Percentiles rank a stretch among this genome's conserved stretches.
Evolutionary conservation across 225 moss, liverwort and hornwort species (phyloP).

Genomic region (Takakia lepidozioides): DNA sequence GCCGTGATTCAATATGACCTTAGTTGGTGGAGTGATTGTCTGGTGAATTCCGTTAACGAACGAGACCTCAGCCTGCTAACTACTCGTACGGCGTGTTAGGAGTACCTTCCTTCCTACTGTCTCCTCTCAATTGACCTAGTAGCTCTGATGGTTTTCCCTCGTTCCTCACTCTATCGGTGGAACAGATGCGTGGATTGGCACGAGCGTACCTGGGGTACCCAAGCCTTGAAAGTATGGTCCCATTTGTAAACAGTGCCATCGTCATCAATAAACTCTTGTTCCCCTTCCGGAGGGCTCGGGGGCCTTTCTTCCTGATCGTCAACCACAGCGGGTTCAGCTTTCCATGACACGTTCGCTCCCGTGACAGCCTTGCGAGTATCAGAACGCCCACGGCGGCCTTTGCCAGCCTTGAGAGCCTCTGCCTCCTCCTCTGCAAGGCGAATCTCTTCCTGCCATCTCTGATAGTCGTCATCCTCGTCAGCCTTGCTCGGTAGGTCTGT

Average conservation of each 20-base stretch:
- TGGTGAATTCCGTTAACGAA: no score
- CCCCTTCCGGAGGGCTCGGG: conserved; percentile 54
- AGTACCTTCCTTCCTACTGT: no score
- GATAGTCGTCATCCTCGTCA: conserved; percentile 84
- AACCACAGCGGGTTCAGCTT: conserved; percentile 15
- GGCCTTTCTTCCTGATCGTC: conserved; percentile 45
- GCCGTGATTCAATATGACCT: no score
- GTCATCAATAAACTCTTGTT: conserved; percentile 84
- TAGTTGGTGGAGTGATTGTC: no score
- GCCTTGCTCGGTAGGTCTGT: no score
- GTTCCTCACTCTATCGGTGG: no score
- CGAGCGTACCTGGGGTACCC: conserved; percentile 95
- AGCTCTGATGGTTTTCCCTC: no score
- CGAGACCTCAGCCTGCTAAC: no score
- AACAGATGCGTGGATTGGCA: no score
- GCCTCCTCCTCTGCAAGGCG: conserved; percentile 94
- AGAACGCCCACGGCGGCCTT: conserved; percentile 42
- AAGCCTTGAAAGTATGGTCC: conserved; percentile 70
- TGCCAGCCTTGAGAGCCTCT: conserved; percentile 80
- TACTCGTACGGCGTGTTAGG: no score
- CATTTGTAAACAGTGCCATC: conserved; percentile 93
- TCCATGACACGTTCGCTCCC: conserved; percentile 22
- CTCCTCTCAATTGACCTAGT: no score
- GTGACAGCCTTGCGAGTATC: conserved; percentile 68
- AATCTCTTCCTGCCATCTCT: conserved; percentile 92